phyloP scores from a whole-genome alignment of 345 rosid species.

The Theobroma cacao region DNA sequence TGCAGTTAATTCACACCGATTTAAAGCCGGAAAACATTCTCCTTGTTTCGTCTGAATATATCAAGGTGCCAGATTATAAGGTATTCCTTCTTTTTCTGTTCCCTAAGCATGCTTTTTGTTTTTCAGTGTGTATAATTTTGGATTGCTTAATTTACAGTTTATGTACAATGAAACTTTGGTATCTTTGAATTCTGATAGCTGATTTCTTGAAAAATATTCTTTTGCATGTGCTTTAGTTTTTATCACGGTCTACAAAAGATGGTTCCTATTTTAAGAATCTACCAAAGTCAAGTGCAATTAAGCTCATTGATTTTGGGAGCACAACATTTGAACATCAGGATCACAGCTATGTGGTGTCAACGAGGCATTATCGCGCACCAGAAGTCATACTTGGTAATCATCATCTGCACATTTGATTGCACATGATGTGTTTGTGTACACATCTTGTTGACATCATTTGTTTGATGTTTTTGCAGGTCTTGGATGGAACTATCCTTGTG shows the following conservation, averaged over 20 bases:
- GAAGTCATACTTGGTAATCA: slow-evolving; percentile 71
- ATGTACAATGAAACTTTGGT: neutral
- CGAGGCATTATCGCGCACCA: slow-evolving; percentile 83
- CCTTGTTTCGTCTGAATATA: slow-evolving; percentile 66
- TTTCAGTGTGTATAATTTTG: neutral
- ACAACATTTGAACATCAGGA: slow-evolving; percentile 80
- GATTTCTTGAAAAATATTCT: neutral
- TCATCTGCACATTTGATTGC: slow-evolving; percentile 8
- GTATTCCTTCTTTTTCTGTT: slow-evolving; percentile 22
- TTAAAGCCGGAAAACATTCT: slow-evolving; percentile 87
- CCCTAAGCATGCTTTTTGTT: neutral
- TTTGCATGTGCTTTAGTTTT: slow-evolving; percentile 38
- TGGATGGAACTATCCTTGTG: slow-evolving; percentile 88
- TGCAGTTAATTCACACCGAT: slow-evolving; percentile 75
- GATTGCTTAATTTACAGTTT: neutral
- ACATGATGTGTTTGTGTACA: neutral
- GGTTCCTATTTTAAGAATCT: slow-evolving; percentile 73
- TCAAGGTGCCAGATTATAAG: slow-evolving; percentile 77
- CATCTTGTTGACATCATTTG: neutral
- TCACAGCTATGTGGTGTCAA: slow-evolving; percentile 79
- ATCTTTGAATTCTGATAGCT: neutral
- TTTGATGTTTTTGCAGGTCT: slow-evolving; percentile 40
- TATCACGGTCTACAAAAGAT: slow-evolving; percentile 61
- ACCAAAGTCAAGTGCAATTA: slow-evolving; percentile 72
- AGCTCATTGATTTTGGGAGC: slow-evolving; percentile 87